Base-by-base conservation (phyloP, 305 asterid genomes). In the Rubia tinctorum region DNA sequence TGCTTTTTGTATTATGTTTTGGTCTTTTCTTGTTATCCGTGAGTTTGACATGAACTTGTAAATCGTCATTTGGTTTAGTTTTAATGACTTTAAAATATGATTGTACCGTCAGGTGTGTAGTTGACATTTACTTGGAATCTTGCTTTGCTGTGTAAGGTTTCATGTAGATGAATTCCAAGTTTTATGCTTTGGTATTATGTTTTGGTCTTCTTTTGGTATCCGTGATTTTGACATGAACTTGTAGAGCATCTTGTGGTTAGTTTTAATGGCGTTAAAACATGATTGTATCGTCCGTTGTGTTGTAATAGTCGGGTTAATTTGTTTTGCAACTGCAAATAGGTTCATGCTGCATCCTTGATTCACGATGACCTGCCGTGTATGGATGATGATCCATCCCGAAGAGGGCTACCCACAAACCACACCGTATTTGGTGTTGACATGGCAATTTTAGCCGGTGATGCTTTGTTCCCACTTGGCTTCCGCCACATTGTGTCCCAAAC, bases 361-460 rank as follows among this genome's bases (percentile, higher is more conserved):
- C 99, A 94, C 53, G 98, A 94, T 68, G 99, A 94, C 83, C 81
- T 94, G 74, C 99, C 99, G 14, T 91, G 97, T 89, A 94, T 94
- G 99, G 98, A 94, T 64, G 97, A 94, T 43, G 99, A 90, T 76
- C 91, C 97, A 53, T 91, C 96, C 8, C 88, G 99, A 65, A 84
- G 98, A 71, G 99, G 99, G 49, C 80, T 79, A 63, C 98, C 99
- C 22, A 87, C 99, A 42, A 94, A 86, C 88, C 99, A 94, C 90
- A 89, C 97, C 10, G 72, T 81, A 30, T 91, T 82, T 15, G 99
- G 99, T 13, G 99, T 84, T 58, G 97, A 94, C 66, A 94, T 94
- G 98, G 99, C 99, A 15, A 92, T 94, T 72, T 80, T 94, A 77
- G 98, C 99, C 0, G 98, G 99, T 42, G 99, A 94, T 77, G 99